Conservation (phyloP, 257 asterid genomes). For the Leptodermis oblonga region DNA sequence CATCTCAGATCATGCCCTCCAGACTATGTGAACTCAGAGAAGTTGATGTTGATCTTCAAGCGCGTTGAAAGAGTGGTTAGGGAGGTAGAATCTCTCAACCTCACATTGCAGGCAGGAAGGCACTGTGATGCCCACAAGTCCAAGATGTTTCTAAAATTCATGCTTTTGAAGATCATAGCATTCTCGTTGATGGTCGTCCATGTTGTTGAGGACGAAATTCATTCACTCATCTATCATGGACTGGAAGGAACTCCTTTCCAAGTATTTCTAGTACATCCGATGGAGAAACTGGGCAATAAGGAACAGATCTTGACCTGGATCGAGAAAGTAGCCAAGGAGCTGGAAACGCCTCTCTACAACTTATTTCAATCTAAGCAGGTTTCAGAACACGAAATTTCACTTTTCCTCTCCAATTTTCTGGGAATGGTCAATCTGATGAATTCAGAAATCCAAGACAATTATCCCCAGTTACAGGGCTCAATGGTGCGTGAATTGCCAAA, state of each 20-base stretch:
- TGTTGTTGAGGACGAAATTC: not conserved
- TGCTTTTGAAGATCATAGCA: not conserved
- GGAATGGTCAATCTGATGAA: not conserved
- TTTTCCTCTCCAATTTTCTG: not conserved
- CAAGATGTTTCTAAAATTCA: not conserved
- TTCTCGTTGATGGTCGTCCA: not conserved
- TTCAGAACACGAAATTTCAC: not conserved
- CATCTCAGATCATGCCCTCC: not conserved
- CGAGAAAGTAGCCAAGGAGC: not conserved
- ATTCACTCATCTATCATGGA: not conserved
- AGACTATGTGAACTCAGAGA: not conserved
- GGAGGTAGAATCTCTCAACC: not conserved
- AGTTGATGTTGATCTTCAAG: not conserved
- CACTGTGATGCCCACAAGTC: not conserved
- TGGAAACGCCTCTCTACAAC: not conserved
- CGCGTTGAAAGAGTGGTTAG: not conserved
- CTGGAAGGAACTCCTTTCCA: not conserved
- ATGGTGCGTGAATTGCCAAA: not conserved
- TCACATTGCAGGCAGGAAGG: not conserved
- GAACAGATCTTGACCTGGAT: not conserved
- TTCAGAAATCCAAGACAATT: constrained; percentile 6
- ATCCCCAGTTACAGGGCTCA: not conserved
- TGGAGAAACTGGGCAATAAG: not conserved
- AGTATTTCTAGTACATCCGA: not conserved
- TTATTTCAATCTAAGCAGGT: not conserved